Percentiles rank a stretch among this genome's conserved stretches.
Evolutionary conservation across 2,329 filamentous ascomycete genomes (phyloP).

Genomic region (Aspergillus brunneoviolaceus): DNA sequence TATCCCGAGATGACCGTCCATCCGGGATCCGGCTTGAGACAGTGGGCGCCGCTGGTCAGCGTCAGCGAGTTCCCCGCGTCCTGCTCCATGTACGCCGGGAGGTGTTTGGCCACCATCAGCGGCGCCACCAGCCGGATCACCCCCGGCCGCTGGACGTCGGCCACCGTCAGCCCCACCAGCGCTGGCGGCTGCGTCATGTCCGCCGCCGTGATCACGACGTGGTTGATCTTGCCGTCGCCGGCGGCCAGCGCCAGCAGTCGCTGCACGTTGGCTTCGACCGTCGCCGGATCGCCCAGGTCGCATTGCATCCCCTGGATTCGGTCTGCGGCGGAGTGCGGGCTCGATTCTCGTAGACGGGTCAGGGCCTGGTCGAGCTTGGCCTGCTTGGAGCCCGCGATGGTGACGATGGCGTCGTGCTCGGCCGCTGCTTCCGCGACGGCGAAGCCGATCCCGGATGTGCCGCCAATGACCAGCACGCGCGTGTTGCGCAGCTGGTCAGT

Average conservation of each 20-base stretch:
- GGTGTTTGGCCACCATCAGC: too few relatives aligned
- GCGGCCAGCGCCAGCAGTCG: slow-evolving; percentile 34
- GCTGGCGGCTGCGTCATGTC: too few relatives aligned
- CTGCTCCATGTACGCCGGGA: too few relatives aligned
- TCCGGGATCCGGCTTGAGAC: slow-evolving; percentile 47
- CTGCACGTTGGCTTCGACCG: slow-evolving; percentile 46
- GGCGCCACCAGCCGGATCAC: too few relatives aligned
- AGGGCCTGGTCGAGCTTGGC: slow-evolving; percentile 43
- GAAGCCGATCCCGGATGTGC: slow-evolving; percentile 55
- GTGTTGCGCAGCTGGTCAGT: slow-evolving; percentile 46
- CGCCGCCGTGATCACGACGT: too few relatives aligned
- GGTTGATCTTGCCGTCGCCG: too few relatives aligned
- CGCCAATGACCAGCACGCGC: slow-evolving; percentile 54
- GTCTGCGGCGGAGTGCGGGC: slow-evolving; percentile 36
- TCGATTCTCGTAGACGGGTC: slow-evolving; percentile 40
- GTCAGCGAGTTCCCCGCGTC: too few relatives aligned
- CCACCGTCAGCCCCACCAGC: too few relatives aligned
- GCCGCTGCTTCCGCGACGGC: slow-evolving; percentile 52
- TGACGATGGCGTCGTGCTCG: slow-evolving; percentile 50
- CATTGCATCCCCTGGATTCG: slow-evolving; percentile 45
- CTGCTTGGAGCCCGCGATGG: slow-evolving; percentile 48
- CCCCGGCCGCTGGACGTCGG: too few relatives aligned
- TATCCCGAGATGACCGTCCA: slow-evolving; percentile 53
- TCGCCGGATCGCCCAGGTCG: slow-evolving; percentile 45
- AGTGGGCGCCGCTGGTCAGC: too few relatives aligned